Conservation (phyloP, 371 early-diverging fungal species). For the Chytridium lagenaria region DNA sequence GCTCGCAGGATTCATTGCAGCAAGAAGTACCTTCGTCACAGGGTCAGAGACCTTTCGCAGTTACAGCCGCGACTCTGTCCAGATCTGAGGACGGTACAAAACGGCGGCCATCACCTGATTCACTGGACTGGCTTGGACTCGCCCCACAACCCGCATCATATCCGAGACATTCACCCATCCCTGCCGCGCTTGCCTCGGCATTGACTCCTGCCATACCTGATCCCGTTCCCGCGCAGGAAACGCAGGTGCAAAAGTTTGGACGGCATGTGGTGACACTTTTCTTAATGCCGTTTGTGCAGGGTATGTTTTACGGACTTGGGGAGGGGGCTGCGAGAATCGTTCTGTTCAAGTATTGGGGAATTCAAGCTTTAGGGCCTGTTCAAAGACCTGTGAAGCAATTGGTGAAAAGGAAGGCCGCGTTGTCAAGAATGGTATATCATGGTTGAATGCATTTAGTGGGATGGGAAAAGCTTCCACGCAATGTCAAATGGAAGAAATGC, state of each 20-base stretch:
- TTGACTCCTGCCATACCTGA: neutral
- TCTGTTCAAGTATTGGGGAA: slow-evolving; percentile 33
- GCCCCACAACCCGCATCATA: neutral
- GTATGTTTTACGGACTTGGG: slow-evolving; percentile 55
- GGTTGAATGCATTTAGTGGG: no score
- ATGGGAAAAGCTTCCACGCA: no score
- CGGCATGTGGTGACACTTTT: slow-evolving; percentile 14
- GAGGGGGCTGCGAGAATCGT: slow-evolving; percentile 47
- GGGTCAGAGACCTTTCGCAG: neutral
- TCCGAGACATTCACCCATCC: neutral
- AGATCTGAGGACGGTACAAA: neutral
- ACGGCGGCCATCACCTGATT: neutral
- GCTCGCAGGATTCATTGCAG: no score
- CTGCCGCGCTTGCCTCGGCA: neutral
- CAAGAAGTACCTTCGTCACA: no score
- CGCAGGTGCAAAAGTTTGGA: neutral
- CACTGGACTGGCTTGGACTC: slow-evolving; percentile 1
- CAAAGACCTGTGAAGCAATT: neutral
- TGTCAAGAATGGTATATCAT: no score
- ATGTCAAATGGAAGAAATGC: no score
- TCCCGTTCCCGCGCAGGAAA: neutral
- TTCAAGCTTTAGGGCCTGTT: slow-evolving; percentile 32
- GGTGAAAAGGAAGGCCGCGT: neutral
- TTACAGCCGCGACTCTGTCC: neutral
- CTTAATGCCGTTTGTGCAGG: slow-evolving; percentile 48